phyloP scores from a whole-genome alignment of 345 rosid species.

The Arabidopsis thaliana region DNA sequence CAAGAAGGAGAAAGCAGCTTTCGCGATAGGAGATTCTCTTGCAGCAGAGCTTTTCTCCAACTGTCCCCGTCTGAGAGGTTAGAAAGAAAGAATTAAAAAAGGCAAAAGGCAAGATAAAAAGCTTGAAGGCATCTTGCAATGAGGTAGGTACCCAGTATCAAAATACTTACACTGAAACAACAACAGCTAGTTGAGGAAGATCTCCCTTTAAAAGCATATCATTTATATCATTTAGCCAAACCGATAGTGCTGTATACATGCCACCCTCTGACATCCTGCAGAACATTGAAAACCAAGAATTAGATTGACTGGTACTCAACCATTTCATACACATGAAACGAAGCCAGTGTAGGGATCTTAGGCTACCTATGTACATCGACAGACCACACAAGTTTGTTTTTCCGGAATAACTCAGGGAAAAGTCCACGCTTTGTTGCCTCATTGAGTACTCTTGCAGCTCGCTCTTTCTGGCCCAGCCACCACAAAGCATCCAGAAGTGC shows the following conservation, averaged over 20 bases:
- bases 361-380: conserved; percentile 88
- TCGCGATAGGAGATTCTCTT: conserved; percentile 60
- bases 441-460: conserved; percentile 81
- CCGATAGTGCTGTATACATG: conserved; percentile 71
- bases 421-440: conserved; percentile 87
- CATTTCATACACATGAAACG: conserved; percentile 24
- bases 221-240: conserved; percentile 75
- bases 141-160: conserved; percentile 7
- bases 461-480: conserved; percentile 92
- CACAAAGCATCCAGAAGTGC: conserved; percentile 92
- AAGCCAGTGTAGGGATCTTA: conserved; percentile 17
- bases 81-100: conserved; percentile 23
- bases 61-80: conserved; percentile 64
- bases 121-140: conserved; percentile 20
- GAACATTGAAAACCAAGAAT: conserved; percentile 40
- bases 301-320: conserved; percentile 27
- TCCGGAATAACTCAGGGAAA: conserved; percentile 87
- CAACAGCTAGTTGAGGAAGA: conserved; percentile 86
- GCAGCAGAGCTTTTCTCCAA: conserved; percentile 69
- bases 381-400: conserved; percentile 84
- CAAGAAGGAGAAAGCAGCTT: conserved; percentile 68
- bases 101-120: conserved; percentile 16
- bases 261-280: conserved; percentile 94
- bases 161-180: conserved; percentile 76
- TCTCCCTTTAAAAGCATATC: conserved; percentile 60